These are phyloP conservation scores for Macrophomina phaseolina DNA, from an alignment of 2,329 filamentous ascomycete genomes.

Conservation along the genomic window DNA sequence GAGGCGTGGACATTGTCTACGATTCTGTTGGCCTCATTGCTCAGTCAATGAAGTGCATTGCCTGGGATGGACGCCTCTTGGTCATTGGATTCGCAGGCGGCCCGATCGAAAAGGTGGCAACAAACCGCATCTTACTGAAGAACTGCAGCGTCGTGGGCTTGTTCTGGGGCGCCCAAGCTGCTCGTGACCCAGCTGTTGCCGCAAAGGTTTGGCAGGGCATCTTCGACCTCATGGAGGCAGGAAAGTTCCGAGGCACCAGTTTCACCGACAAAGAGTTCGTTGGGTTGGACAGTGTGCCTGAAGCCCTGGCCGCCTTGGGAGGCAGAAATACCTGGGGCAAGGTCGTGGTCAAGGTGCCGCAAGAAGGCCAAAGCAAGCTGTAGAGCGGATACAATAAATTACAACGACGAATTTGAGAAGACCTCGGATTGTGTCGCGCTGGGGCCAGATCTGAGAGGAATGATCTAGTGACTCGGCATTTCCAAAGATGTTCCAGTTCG, in stretches of 20 bases:
- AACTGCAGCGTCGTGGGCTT: constrained; percentile 89
- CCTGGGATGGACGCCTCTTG: constrained; percentile 88
- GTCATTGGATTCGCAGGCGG: constrained; percentile 90
- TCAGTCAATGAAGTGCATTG: constrained; percentile 84
- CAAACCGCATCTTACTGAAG: constrained; percentile 92
- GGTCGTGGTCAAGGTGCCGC: constrained; percentile 85
- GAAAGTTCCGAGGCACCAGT: constrained; percentile 81
- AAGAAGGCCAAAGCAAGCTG: constrained; percentile 52
- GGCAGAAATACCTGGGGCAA: constrained; percentile 92
- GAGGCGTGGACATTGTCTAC: constrained; percentile 89
- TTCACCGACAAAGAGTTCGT: constrained; percentile 83
- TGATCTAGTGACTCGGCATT: too few species aligned
- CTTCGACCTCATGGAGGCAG: constrained; percentile 74
- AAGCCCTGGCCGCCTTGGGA: constrained; percentile 77
- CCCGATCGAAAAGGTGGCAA: constrained; percentile 85
- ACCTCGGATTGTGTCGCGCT: too few species aligned
- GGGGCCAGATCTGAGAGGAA: too few species aligned
- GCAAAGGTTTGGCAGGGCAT: constrained; percentile 81
- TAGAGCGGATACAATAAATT: constrained; percentile 21
- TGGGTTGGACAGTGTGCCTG: constrained; percentile 78
- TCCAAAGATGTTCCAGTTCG: too few species aligned
- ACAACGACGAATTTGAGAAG: background rate
- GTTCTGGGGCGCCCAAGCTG: constrained; percentile 87
- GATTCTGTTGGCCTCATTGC: constrained; percentile 93
- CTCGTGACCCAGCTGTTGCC: constrained; percentile 73